These are phyloP conservation scores for Candida maris DNA, from an alignment of 805 yeast species.

Conservation along the genomic window DNA sequence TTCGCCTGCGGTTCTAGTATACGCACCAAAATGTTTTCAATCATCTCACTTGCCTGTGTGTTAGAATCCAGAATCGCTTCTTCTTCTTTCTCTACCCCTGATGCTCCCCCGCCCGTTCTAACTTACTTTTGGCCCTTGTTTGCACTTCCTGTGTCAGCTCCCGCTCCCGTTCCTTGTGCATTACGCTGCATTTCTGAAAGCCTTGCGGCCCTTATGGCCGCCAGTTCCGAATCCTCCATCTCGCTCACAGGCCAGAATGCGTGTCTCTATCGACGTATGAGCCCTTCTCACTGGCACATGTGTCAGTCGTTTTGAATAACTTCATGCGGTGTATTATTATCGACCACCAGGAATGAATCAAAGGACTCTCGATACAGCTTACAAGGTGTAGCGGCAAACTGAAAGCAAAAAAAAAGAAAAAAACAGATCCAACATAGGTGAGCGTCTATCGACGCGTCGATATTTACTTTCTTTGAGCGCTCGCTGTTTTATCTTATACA, in stretches of 20 bases:
- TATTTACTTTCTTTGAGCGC: slow-evolving; percentile 1
- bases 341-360: too few species aligned
- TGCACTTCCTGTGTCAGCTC: slow-evolving; percentile 6
- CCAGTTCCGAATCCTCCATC: slow-evolving; percentile 86
- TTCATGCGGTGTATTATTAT: too few species aligned
- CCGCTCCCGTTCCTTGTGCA: slow-evolving; percentile 32
- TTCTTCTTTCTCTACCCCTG: neutral
- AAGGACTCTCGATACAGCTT: too few species aligned
- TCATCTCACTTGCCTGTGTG: slow-evolving; percentile 13
- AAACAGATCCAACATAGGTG: too few species aligned
- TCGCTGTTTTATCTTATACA: too few species aligned
- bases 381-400: too few species aligned
- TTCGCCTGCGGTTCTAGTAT: slow-evolving; percentile 79
- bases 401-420: too few species aligned
- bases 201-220: slow-evolving; percentile 92
- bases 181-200: slow-evolving; percentile 73
- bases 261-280: too few species aligned
- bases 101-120: neutral
- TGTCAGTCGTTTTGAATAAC: too few species aligned
- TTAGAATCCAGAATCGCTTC: neutral
- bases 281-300: too few species aligned
- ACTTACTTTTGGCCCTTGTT: slow-evolving; percentile 18
- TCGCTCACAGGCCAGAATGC: too few species aligned
- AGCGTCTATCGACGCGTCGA: slow-evolving; percentile 13
- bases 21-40: slow-evolving; percentile 50